Evolutionary conservation across 495 filamentous ascomycete genomes (phyloP).

Genomic region (Astrothelium macrocarpum): DNA sequence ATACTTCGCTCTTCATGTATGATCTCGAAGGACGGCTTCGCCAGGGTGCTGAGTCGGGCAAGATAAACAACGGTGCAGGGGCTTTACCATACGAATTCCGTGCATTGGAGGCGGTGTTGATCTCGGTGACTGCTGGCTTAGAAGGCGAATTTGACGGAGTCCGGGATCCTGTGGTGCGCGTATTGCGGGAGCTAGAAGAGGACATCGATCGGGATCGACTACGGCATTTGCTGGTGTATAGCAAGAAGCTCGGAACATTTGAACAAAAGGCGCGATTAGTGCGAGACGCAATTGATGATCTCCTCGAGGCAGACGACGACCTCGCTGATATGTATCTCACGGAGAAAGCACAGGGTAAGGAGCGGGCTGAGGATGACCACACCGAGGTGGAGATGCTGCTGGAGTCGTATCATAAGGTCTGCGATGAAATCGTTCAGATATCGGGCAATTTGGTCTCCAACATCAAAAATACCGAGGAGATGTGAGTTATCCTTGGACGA

Average conservation of each 20-base stretch:
- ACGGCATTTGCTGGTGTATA: constrained; percentile 78
- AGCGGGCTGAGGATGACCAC: constrained; percentile 76
- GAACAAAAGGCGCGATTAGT: constrained; percentile 94
- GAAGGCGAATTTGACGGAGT: constrained; percentile 92
- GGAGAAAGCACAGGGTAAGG: constrained; percentile 66
- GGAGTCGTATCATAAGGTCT: constrained; percentile 95
- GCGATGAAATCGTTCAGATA: constrained; percentile 94
- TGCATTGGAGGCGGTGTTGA: constrained; percentile 70
- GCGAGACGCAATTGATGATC: constrained; percentile 87
- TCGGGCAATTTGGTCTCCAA: constrained; percentile 87
- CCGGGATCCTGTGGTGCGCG: constrained; percentile 78
- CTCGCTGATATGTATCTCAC: constrained; percentile 89
- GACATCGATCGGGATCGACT: constrained; percentile 95
- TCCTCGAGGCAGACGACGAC: constrained; percentile 97
- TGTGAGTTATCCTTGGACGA: too few relatives aligned
- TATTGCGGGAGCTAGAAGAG: constrained; percentile 85
- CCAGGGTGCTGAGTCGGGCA: constrained; percentile 29
- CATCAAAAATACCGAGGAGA: constrained; percentile 97
- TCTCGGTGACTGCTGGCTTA: constrained; percentile 73
- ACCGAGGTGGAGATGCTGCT: constrained; percentile 94
- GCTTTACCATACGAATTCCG: constrained; percentile 57
- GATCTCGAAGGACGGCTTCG: constrained; percentile 62
- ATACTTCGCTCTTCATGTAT: constrained; percentile 94
- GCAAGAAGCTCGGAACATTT: constrained; percentile 91
- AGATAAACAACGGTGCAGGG: constrained; percentile 31